Evolutionary conservation across 192 early-diverging fungal species (phyloP), one percentile per base, ranked within the genome.

Genomic region (Globomyces pollinis-pini): DNA sequence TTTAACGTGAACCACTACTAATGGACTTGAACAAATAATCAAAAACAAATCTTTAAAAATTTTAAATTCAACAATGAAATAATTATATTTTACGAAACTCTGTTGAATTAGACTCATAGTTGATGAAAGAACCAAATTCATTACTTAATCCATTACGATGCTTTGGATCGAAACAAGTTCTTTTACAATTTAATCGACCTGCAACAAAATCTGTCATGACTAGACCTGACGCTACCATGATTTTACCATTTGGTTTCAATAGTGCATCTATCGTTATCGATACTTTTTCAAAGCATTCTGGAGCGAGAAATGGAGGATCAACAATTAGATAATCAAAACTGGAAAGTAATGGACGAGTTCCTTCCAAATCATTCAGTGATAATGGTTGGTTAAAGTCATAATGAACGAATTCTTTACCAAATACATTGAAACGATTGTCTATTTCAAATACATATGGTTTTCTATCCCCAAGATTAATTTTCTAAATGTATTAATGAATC

Each of bases 291-390:
- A 80, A 71, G 51, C 87, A 91, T 59, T 88, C 88, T 60, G 84
- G 75, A 64, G 77, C 80, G 15, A 91, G 66, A 56, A 91, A 91
- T 24, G 89, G 89, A 4, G 89, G 89, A 63, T 91, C 89, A 8
- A 79, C 84, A 5, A 90, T 70, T 41, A 91, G 75, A 58, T 83
- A 79, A 68, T 87, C 84, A 33, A 88, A 81, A 15, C 30, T 12
- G 23, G 35, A 33, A 1, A 68, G 32, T 20, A 73, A 53, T 24
- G 38, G 35, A 20, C 49, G 34, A 12, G 70, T 64, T 38, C 64
- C 70, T 53, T 70, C 60, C 29, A 81, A 45, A 2, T 59, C 45
- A n/a, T n/a, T n/a, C n/a, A n/a, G n/a, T n/a, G n/a, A n/a, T 1
- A 73, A 45, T 0, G 89, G 89, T 3, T 70, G 44, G 59, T 87